phyloP scores from a whole-genome alignment of 257 asterid species.

The Solanum clarkiae region DNA sequence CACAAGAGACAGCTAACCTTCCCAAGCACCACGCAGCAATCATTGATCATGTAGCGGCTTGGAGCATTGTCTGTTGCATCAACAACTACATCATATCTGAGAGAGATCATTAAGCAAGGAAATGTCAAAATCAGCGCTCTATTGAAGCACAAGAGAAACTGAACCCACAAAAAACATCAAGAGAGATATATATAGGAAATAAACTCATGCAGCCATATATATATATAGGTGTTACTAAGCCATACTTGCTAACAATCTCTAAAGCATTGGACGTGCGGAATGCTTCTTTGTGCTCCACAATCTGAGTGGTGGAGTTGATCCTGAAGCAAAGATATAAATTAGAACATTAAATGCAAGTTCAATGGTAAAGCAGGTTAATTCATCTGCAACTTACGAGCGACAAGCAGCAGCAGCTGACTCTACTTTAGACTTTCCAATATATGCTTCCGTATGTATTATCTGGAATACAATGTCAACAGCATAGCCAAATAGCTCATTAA shows the following conservation, averaged over 20 bases:
- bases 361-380: not conserved
- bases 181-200: not conserved
- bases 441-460: constrained; percentile 93
- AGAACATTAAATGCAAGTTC: not conserved
- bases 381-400: constrained; percentile 47
- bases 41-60: constrained; percentile 93
- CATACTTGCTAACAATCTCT: constrained; percentile 70
- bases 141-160: not conserved
- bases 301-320: constrained; percentile 68
- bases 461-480: constrained; percentile 10
- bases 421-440: constrained; percentile 85
- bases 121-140: not conserved
- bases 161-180: not conserved
- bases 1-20: constrained; percentile 37
- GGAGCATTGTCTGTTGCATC: constrained; percentile 98
- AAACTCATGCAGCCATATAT: not conserved
- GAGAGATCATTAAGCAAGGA: constrained; percentile 6
- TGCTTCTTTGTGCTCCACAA: constrained; percentile 81
- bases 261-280: constrained; percentile 75
- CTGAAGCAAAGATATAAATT: constrained; percentile 23
- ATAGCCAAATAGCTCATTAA: not conserved
- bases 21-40: constrained; percentile 84
- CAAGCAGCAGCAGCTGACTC: constrained; percentile 99
- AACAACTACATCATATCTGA: constrained; percentile 81
- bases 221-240: not conserved